A percentile compares a stretch with the other conserved stretches of the same genome.
Evolutionary conservation across 257 asterid genomes (phyloP).

Genomic region (Solanum bulbocastanum): DNA sequence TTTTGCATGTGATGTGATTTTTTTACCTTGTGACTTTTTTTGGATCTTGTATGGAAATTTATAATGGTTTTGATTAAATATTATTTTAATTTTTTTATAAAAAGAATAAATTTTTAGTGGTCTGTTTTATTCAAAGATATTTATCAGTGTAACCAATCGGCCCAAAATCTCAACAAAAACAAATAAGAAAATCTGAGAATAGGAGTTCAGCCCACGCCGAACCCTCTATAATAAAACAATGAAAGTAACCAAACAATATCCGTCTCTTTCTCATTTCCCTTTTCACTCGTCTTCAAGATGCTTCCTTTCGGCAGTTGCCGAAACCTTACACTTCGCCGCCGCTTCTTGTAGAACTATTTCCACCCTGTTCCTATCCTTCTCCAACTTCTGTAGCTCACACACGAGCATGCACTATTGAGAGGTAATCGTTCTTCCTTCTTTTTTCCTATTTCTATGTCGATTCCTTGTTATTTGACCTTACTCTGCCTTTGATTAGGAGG

Average conservation of each 20-base stretch:
- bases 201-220: neutral
- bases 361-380: neutral
- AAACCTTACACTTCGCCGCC: neutral
- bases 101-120: no score
- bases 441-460: neutral
- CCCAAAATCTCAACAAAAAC: neutral
- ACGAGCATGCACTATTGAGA: neutral
- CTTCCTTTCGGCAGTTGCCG: neutral
- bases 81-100: no score
- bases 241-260: neutral
- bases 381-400: neutral
- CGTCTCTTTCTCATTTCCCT: neutral
- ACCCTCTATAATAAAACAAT: neutral
- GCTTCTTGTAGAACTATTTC: neutral
- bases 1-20: no score
- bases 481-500: no score
- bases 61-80: no score
- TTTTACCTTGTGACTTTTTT: no score
- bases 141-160: no score
- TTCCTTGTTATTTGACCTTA: no score
- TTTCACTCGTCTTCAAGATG: neutral
- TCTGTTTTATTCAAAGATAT: neutral
- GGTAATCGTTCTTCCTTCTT: neutral
- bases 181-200: neutral
- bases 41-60: no score